Percentiles rank a stretch among this genome's conserved stretches.
Evolutionary conservation across 2,329 filamentous ascomycete genomes (phyloP).

Genomic region (Aspergillus sp.): DNA sequence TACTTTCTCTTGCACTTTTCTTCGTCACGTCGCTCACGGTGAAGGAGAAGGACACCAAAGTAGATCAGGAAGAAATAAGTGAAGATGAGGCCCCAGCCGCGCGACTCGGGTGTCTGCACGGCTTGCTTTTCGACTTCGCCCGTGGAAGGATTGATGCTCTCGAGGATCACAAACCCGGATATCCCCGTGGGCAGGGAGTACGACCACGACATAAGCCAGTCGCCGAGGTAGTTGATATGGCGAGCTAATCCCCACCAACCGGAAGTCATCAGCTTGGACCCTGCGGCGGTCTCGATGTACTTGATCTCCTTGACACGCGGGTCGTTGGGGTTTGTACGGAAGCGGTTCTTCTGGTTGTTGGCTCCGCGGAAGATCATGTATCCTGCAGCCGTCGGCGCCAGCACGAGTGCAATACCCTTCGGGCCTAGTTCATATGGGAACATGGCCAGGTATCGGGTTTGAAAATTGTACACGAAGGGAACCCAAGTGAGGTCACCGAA

Average conservation of each 20-base stretch:
- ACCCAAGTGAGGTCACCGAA: slow-evolving; percentile 94
- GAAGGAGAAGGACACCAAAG: slow-evolving; percentile 81
- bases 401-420: slow-evolving; percentile 62
- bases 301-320: slow-evolving; percentile 75
- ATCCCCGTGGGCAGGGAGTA: slow-evolving; percentile 85
- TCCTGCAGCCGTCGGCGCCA: slow-evolving; percentile 68
- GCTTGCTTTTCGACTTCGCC: slow-evolving; percentile 69
- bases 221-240: slow-evolving; percentile 94
- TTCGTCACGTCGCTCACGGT: slow-evolving; percentile 83
- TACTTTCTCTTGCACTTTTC: slow-evolving; percentile 91
- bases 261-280: slow-evolving; percentile 75
- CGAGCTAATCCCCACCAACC: slow-evolving; percentile 93
- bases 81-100: slow-evolving; percentile 80
- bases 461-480: slow-evolving; percentile 82
- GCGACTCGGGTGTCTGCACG: slow-evolving; percentile 70
- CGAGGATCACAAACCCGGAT: slow-evolving; percentile 73
- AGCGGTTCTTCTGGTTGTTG: slow-evolving; percentile 93
- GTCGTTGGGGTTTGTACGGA: slow-evolving; percentile 83
- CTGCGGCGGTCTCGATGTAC: slow-evolving; percentile 80
- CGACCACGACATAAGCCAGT: slow-evolving; percentile 92
- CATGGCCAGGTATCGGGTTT: slow-evolving; percentile 78
- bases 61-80: slow-evolving; percentile 96
- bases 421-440: slow-evolving; percentile 79
- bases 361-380: slow-evolving; percentile 91
- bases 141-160: slow-evolving; percentile 48